Conservation (phyloP, 768 basidiomycete genomes). For the Pleurotus platypus region DNA sequence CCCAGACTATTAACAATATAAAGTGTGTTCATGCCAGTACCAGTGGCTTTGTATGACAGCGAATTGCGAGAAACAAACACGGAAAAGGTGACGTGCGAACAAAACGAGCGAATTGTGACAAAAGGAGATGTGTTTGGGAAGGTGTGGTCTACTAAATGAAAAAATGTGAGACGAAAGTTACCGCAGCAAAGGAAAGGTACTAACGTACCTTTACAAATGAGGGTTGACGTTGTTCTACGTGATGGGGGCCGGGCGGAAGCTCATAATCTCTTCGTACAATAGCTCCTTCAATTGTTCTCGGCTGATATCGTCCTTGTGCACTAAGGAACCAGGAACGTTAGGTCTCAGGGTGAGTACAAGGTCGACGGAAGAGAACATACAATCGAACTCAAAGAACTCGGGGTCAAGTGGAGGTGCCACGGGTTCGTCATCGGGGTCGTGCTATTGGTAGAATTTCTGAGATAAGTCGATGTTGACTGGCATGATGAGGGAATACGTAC, state of each 20-base stretch:
- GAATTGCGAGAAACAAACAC: too few species aligned
- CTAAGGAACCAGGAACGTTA: constrained; percentile 30
- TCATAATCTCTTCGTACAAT: constrained; percentile 92
- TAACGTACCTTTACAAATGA: not conserved
- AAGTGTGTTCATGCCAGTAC: too few species aligned
- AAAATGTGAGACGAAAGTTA: not conserved
- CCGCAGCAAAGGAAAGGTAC: not conserved
- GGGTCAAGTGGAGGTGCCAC: constrained; percentile 92
- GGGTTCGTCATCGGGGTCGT: constrained; percentile 97
- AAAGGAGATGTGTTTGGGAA: not conserved
- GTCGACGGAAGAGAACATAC: constrained; percentile 39
- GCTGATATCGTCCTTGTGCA: constrained; percentile 94
- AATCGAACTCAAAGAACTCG: constrained; percentile 96
- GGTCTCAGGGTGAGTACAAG: not conserved
- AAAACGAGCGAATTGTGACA: not conserved
- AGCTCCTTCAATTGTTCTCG: constrained; percentile 94
- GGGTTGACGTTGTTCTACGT: constrained; percentile 26
- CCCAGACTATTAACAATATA: too few species aligned
- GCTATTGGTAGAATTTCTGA: constrained; percentile 34
- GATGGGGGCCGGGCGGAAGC: constrained; percentile 70
- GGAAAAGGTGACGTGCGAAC: not conserved
- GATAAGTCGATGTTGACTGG: too few species aligned
- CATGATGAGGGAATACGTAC: constrained; percentile 36
- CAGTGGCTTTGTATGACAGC: too few species aligned
- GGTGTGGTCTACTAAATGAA: not conserved